phyloP scores from a whole-genome alignment of 2,329 filamentous ascomycete species.

The Hymenoscyphus scutula region DNA sequence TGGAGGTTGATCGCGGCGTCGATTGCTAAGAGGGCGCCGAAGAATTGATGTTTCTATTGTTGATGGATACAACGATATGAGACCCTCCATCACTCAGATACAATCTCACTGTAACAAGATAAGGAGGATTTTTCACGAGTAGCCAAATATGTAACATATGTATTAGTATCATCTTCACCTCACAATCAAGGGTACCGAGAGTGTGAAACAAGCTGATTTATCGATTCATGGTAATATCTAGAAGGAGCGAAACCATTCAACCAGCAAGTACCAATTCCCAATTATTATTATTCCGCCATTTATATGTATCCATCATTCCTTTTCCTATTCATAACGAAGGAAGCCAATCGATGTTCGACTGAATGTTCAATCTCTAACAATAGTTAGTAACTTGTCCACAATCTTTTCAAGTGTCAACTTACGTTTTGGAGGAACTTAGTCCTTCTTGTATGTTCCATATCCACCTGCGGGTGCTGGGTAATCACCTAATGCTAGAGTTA shows the following conservation, averaged over 20 bases:
- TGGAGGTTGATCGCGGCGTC: constrained; percentile 32
- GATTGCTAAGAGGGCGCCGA: constrained; percentile 20
- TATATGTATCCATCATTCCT: background rate
- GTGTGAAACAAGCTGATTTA: background rate
- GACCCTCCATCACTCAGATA: too few relatives aligned
- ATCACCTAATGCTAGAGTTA: too few relatives aligned
- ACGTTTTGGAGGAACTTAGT: background rate
- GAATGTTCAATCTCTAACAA: background rate
- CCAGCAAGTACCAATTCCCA: background rate
- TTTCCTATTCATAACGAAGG: background rate
- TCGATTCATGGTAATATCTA: background rate
- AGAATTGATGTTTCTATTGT: background rate
- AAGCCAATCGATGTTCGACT: background rate
- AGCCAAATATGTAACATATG: background rate
- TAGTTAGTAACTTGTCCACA: background rate
- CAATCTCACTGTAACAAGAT: background rate
- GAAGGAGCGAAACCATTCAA: background rate
- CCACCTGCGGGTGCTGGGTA: background rate
- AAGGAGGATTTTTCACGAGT: background rate
- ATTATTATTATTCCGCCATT: background rate
- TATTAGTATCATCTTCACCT: background rate
- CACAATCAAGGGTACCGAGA: background rate
- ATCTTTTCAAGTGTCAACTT: background rate
- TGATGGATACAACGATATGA: too few relatives aligned
- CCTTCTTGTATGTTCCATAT: constrained; percentile 2